Evolutionary conservation across 768 basidiomycete species (phyloP).

Genomic region (Obba rivulosa): DNA sequence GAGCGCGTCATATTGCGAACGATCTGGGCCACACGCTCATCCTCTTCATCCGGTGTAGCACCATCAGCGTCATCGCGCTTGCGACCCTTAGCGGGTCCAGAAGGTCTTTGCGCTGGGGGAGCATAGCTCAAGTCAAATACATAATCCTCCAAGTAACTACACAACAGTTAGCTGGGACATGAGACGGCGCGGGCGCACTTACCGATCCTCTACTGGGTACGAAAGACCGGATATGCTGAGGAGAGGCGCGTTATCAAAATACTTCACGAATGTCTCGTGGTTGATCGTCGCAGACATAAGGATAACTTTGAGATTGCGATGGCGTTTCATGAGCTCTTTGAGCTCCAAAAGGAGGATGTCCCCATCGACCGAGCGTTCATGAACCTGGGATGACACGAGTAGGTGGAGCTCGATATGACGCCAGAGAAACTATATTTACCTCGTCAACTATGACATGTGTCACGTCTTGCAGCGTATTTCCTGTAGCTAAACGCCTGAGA

Average conservation of each 20-base stretch:
- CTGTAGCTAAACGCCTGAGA: slow-evolving; percentile 67
- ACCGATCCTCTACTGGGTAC: slow-evolving; percentile 74
- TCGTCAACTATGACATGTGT: slow-evolving; percentile 91
- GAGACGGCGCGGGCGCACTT: slow-evolving; percentile 16
- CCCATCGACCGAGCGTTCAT: slow-evolving; percentile 88
- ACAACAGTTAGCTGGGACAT: neutral
- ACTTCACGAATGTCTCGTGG: slow-evolving; percentile 75
- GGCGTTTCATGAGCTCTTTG: slow-evolving; percentile 61
- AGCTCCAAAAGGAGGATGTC: slow-evolving; percentile 87
- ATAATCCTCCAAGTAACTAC: slow-evolving; percentile 84
- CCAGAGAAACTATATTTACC: slow-evolving; percentile 46
- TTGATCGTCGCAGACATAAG: slow-evolving; percentile 97
- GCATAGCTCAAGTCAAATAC: slow-evolving; percentile 46
- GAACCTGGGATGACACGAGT: slow-evolving; percentile 47
- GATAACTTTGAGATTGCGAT: slow-evolving; percentile 68
- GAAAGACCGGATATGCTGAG: slow-evolving; percentile 81
- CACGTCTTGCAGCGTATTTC: slow-evolving; percentile 63
- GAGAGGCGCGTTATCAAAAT: slow-evolving; percentile 78
- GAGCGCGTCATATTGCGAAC: slow-evolving; percentile 57
- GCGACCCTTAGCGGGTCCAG: slow-evolving; percentile 26
- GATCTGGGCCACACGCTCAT: slow-evolving; percentile 31
- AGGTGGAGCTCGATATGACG: neutral
- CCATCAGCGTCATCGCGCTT: too few species aligned
- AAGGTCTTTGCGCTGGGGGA: slow-evolving; percentile 26
- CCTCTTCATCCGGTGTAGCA: slow-evolving; percentile 38